phyloP scores from a whole-genome alignment of 2,329 filamentous ascomycete genomes.

The Ophiostoma montium region DNA sequence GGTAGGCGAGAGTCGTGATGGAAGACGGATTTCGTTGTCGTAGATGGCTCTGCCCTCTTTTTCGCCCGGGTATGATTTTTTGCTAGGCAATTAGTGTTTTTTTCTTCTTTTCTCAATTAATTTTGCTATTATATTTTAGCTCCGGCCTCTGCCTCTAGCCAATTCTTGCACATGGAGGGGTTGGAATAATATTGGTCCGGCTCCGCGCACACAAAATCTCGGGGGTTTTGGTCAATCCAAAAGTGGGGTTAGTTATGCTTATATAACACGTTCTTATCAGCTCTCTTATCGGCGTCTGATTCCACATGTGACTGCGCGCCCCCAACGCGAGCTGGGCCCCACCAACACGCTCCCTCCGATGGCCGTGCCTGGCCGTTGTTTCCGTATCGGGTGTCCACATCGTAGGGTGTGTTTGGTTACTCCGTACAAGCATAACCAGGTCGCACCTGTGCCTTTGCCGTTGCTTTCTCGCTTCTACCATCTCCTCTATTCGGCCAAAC shows the following conservation, averaged over 20 bases:
- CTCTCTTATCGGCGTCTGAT: slow-evolving; percentile 9
- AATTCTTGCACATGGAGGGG: slow-evolving; percentile 5
- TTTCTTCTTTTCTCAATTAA: background rate
- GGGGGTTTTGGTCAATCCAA: slow-evolving; percentile 1
- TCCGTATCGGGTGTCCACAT: background rate
- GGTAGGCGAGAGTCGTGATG: background rate
- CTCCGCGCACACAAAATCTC: slow-evolving; percentile 10
- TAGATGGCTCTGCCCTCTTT: background rate
- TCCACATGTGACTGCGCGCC: slow-evolving; percentile 18
- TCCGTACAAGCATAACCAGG: too few species aligned
- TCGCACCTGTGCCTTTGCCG: too few species aligned
- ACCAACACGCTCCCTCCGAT: background rate
- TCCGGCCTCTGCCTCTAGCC: background rate
- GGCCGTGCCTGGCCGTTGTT: background rate
- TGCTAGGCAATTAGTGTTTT: slow-evolving; percentile 1
- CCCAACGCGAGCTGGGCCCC: slow-evolving; percentile 8
- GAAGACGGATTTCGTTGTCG: background rate
- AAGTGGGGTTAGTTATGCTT: background rate
- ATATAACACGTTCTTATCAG: background rate
- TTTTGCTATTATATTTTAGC: background rate
- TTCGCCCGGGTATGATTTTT: slow-evolving; percentile 1
- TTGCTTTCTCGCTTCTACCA: too few species aligned
- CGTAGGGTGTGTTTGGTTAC: background rate
- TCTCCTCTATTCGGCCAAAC: background rate
- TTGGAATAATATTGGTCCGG: slow-evolving; percentile 7